Evolutionary conservation across 306 rosid genomes (phyloP), one percentile per base, ranked within the genome.

Genomic region (Bauhinia variegata): DNA sequence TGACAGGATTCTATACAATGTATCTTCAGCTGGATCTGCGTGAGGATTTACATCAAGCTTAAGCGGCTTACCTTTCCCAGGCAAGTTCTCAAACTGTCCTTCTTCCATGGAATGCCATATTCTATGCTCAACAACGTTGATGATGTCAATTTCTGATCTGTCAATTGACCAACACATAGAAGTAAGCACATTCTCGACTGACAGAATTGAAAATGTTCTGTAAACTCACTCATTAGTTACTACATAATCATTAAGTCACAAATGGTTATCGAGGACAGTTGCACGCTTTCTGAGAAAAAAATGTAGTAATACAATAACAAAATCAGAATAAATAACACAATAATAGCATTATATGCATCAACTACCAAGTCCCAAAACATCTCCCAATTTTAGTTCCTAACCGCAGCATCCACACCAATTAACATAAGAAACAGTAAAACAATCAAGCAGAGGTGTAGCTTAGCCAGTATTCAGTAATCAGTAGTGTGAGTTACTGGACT

Each of bases 61-160:
- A 8, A 87, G 86, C 1, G 96, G 98, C 70, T 92, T 92, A 11
- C 98, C 98, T 77, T 92, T 89, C 38, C 98, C 98, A 0, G 98
- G 86, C 68, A 92, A 79, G 65, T 92, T 89, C 75, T 92, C 96
- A 60, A 89, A 92, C 7, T 89, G 83, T 12, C 98, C 98, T 61
- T 87, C 96, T 77, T 89, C 96, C 98, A 92, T 92, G 18, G 98
- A 89, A 78, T 85, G 96, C 95, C 96, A 92, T 69, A 92, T 92
- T 75, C 95, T 84, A 65, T 84, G 95, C 87, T 89, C 98, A 47
- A 92, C 98, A 44, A 92, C 85, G n/a, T 87, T 89, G 57, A 77
- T 82, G 53, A 92, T 70, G 42, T 92, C 96, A 30, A 92, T 92
- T 58, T 92, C 98, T 30, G 96, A 92, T 81, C 96, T 92, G 83